Percentiles rank a stretch among this genome's conserved stretches.
Conservation (phyloP, 2,329 filamentous ascomycete species). For the Beauveria sp. region DNA sequence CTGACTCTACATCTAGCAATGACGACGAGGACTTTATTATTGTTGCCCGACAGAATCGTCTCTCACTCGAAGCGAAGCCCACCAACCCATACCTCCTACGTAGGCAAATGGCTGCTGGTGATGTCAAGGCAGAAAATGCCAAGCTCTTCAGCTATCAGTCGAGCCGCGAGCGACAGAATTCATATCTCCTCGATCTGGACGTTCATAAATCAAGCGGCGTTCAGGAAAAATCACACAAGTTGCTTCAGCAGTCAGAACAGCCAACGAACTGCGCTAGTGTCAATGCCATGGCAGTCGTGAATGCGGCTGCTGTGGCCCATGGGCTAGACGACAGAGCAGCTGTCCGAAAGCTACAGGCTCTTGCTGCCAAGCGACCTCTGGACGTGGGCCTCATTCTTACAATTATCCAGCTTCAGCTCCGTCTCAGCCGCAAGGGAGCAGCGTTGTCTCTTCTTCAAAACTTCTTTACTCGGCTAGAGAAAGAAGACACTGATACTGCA, state of each 20-base stretch:
- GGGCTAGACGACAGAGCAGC: conserved; percentile 54
- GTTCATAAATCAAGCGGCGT: conserved; percentile 62
- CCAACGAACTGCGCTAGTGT: conserved; percentile 25
- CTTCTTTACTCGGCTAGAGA: conserved; percentile 66
- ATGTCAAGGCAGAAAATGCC: conserved; percentile 47
- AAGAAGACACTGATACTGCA: conserved; percentile 46
- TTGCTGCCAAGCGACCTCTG: conserved; percentile 66
- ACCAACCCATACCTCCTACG: conserved; percentile 63
- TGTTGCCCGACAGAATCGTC: conserved; percentile 58
- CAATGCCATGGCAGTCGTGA: conserved; percentile 39
- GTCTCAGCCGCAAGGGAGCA: conserved; percentile 61
- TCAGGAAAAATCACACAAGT: conserved; percentile 36
- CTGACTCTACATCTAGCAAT: conserved; percentile 41
- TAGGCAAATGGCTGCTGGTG: conserved; percentile 49
- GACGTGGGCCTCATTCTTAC: conserved; percentile 77
- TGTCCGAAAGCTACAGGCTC: conserved; percentile 59
- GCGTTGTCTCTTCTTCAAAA: conserved; percentile 69
- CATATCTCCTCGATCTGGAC: conserved; percentile 55
- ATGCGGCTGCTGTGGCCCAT: conserved; percentile 67
- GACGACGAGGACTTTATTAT: conserved; percentile 59
- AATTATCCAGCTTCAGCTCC: conserved; percentile 72
- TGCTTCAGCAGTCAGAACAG: conserved; percentile 24
- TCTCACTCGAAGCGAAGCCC: conserved; percentile 32
- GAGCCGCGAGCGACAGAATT: conserved; percentile 49
- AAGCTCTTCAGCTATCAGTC: conserved; percentile 66